A percentile compares a stretch with the other conserved stretches of the same genome.
phyloP scores from a whole-genome alignment of 441 rosid genomes.

The Macaranga tanarius region DNA sequence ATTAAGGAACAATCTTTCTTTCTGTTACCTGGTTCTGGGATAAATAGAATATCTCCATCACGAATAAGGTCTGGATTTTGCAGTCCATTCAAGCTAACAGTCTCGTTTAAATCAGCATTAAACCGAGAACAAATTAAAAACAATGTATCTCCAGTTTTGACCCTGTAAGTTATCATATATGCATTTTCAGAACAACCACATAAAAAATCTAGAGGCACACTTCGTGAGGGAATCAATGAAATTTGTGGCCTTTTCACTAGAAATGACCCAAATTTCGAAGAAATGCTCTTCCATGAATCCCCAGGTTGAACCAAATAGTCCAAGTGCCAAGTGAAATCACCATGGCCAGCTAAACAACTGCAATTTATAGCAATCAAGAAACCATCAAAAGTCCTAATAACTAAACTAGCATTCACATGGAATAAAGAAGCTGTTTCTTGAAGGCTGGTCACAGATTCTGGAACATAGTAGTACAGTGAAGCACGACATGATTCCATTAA shows the following conservation, averaged over 20 bases:
- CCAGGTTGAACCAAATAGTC: constrained; percentile 4
- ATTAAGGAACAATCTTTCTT: too few relatives aligned
- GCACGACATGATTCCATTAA: constrained; percentile 30
- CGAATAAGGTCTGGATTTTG: constrained; percentile 2
- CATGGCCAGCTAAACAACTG: constrained; percentile 7
- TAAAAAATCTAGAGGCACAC: constrained; percentile 6
- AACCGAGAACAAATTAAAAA: constrained; percentile 6
- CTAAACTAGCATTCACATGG: constrained; percentile 22
- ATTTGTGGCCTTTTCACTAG: not conserved
- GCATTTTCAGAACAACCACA: constrained; percentile 15
- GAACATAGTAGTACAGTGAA: constrained; percentile 26
- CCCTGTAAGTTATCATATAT: constrained; percentile 6
- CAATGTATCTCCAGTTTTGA: constrained; percentile 10
- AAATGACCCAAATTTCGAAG: constrained; percentile 1
- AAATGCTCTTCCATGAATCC: constrained; percentile 12
- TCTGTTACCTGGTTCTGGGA: constrained; percentile 14
- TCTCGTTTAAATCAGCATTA: constrained; percentile 1
- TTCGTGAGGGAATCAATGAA: not conserved
- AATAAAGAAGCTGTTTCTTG: constrained; percentile 31
- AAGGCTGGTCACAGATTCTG: constrained; percentile 19
- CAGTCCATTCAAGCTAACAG: constrained; percentile 9
- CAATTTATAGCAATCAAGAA: constrained; percentile 12
- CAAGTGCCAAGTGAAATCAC: not conserved
- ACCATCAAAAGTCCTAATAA: constrained; percentile 17
- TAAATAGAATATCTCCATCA: constrained; percentile 16